Evolutionary conservation across 352 stramenopile genomes (phyloP).

Genomic region (Pythium grandisporangium): DNA sequence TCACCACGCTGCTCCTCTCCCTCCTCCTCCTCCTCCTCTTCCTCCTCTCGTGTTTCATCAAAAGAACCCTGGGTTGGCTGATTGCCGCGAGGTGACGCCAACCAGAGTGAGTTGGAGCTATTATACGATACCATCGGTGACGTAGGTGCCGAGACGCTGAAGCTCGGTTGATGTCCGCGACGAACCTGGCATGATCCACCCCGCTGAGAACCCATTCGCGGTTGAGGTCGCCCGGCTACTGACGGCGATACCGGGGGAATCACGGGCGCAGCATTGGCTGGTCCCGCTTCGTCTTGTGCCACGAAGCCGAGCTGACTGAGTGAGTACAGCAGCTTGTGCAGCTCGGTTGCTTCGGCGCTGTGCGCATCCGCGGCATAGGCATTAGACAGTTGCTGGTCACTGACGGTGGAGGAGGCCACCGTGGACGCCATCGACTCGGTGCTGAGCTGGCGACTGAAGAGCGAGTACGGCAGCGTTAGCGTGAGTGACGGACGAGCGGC

Average conservation of each 20-base stretch:
- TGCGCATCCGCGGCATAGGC: too few species aligned
- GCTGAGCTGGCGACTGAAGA: constrained; percentile 35
- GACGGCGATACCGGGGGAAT: too few species aligned
- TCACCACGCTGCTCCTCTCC: too few species aligned
- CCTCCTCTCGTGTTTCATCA: constrained; percentile 5
- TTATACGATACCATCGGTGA: constrained; percentile 2
- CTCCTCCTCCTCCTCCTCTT: constrained; percentile 4
- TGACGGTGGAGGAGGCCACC: constrained; percentile 13
- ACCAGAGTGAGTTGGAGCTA: constrained; percentile 6
- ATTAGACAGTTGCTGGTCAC: too few species aligned
- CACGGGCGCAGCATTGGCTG: too few species aligned
- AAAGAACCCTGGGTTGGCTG: too few species aligned
- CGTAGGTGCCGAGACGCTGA: constrained; percentile 6
- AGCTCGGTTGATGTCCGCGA: too few species aligned
- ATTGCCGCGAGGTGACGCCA: constrained; percentile 1
- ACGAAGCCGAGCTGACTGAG: constrained; percentile 38
- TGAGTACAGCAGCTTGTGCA: constrained; percentile 62
- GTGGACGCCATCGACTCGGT: constrained; percentile 34
- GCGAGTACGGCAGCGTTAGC: constrained; percentile 26
- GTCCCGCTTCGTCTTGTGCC: too few species aligned
- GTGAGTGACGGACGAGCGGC: constrained; percentile 17
- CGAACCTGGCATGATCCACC: too few species aligned
- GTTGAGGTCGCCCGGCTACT: background rate
- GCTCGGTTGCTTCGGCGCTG: constrained; percentile 16
- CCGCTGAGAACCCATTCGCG: background rate